Conservation (phyloP, 139 green algal species). For the Pleodorina starrii region DNA sequence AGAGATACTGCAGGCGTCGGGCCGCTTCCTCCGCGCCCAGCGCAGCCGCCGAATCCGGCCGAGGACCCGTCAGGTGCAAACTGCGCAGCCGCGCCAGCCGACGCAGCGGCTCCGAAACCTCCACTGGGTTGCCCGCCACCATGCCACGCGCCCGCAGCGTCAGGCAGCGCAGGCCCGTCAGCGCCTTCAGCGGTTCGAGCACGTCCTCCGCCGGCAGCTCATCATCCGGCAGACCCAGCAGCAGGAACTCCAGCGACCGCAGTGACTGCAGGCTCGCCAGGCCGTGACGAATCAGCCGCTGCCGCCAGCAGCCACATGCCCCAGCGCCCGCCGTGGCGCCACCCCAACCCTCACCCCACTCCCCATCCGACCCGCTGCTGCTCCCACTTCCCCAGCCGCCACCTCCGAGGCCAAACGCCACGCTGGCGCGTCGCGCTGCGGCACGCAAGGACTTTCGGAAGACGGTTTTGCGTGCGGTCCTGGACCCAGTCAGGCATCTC, state of each 20-base stretch:
- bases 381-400: too few species aligned
- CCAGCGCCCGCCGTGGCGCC: not conserved
- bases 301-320: not conserved
- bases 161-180: slow-evolving; percentile 14
- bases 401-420: too few species aligned
- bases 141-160: slow-evolving; percentile 9
- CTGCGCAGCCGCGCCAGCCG: not conserved
- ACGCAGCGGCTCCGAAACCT: not conserved
- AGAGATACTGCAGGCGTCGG: not conserved
- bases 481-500: too few species aligned
- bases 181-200: not conserved
- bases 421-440: too few species aligned
- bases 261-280: not conserved
- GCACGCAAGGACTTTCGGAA: too few species aligned
- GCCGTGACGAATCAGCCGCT: not conserved
- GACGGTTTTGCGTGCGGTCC: too few species aligned
- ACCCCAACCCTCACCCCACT: too few species aligned
- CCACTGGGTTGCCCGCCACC: not conserved
- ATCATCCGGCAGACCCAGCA: slow-evolving; percentile 13
- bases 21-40: not conserved
- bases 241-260: slow-evolving; percentile 5
- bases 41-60: not conserved
- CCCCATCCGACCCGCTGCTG: too few species aligned
- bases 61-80: not conserved
- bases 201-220: not conserved